Evolutionary conservation across 345 rosid species (phyloP).

Genomic region (Salix brachista): DNA sequence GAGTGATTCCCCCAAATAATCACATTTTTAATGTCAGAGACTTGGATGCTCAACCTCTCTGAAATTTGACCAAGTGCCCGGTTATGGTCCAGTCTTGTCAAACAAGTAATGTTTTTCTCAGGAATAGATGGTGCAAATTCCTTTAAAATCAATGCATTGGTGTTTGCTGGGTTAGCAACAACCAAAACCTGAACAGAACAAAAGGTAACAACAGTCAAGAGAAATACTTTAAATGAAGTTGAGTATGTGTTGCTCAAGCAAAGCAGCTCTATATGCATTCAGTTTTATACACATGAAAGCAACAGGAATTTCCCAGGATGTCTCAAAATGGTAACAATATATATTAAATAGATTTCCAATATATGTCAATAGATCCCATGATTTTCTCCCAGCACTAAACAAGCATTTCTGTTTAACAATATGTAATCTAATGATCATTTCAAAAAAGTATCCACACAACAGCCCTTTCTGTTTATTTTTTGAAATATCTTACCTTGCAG

Average conservation of each 20-base stretch:
- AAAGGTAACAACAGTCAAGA: not conserved
- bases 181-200: slow-evolving; percentile 69
- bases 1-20: slow-evolving; percentile 99
- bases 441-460: not conserved
- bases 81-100: slow-evolving; percentile 96
- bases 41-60: slow-evolving; percentile 80
- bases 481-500: slow-evolving; percentile 73
- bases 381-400: not conserved
- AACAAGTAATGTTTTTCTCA: slow-evolving; percentile 85
- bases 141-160: slow-evolving; percentile 94
- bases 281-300: not conserved
- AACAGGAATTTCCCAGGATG: not conserved
- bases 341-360: not conserved
- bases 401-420: not conserved
- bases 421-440: not conserved
- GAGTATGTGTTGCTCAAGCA: not conserved
- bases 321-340: not conserved
- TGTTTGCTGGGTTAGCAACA: slow-evolving; percentile 98
- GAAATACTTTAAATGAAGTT: not conserved
- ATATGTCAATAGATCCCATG: not conserved
- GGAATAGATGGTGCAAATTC: slow-evolving; percentile 97
- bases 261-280: not conserved
- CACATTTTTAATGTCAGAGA: slow-evolving; percentile 85
- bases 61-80: slow-evolving; percentile 98
- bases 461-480: not conserved